Percentiles rank a stretch among this genome's conserved stretches.
phyloP scores from a whole-genome alignment of 2,329 filamentous ascomycete genomes.

The Podosphaera leucotricha region DNA sequence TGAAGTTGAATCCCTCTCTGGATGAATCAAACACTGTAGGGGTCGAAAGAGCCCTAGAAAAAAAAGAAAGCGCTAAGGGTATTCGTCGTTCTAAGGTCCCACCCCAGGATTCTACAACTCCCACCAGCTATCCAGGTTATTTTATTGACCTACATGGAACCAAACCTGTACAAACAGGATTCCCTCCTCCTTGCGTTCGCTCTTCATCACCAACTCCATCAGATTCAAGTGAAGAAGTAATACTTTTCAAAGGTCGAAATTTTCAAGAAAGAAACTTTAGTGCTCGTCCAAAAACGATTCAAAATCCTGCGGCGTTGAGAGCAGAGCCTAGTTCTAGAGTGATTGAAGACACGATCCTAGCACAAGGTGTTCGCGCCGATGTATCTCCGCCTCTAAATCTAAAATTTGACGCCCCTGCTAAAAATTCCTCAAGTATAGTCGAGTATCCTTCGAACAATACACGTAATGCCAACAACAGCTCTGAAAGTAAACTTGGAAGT shows the following conservation, averaged over 20 bases:
- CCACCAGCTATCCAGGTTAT: constrained; percentile 7
- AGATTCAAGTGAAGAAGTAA: constrained; percentile 49
- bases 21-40: constrained; percentile 10
- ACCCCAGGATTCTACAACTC: background rate
- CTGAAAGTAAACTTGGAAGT: background rate
- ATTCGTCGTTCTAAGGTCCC: no score
- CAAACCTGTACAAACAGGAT: constrained; percentile 11
- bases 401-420: background rate
- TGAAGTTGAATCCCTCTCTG: constrained; percentile 5
- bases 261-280: background rate
- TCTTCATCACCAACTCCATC: constrained; percentile 19
- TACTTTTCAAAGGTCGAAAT: constrained; percentile 37
- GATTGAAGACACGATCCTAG: constrained; percentile 12
- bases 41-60: constrained; percentile 18
- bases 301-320: background rate
- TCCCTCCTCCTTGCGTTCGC: constrained; percentile 13
- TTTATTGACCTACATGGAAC: constrained; percentile 17
- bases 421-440: background rate
- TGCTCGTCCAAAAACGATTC: background rate
- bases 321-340: constrained; percentile 12
- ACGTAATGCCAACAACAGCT: background rate
- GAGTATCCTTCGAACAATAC: background rate
- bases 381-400: constrained; percentile 9
- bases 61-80: constrained; percentile 17
- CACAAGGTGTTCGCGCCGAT: constrained; percentile 9